A percentile compares a stretch with the other conserved stretches of the same genome.
These are phyloP conservation scores for Dillenia turbinata DNA, from an alignment of 164 flowering plant species.

Conservation along the genomic window DNA sequence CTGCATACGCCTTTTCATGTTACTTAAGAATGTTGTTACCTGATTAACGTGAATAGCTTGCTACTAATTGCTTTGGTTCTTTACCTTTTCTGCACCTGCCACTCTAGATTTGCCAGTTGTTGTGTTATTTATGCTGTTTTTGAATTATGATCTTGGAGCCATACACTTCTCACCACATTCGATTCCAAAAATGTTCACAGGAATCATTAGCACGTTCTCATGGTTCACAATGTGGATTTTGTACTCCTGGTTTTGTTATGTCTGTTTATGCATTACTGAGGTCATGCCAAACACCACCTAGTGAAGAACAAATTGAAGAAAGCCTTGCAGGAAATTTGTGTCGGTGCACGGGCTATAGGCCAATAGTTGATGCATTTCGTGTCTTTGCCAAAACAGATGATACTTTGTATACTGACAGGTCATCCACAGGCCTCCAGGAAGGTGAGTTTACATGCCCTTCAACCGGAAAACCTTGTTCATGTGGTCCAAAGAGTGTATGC, in stretches of 20 bases:
- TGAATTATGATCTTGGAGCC: not conserved
- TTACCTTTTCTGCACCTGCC: no score
- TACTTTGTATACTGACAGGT: slow-evolving; percentile 39
- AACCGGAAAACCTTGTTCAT: slow-evolving; percentile 92
- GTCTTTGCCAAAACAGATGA: slow-evolving; percentile 92
- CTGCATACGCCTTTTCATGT: no score
- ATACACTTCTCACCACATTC: not conserved
- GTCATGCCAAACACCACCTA: slow-evolving; percentile 63
- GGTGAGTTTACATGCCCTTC: slow-evolving; percentile 74
- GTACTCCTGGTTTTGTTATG: slow-evolving; percentile 98
- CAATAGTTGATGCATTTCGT: slow-evolving; percentile 91
- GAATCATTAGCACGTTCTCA: slow-evolving; percentile 77
- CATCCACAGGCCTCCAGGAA: slow-evolving; percentile 29
- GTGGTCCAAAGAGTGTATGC: slow-evolving; percentile 37
- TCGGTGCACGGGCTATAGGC: slow-evolving; percentile 98
- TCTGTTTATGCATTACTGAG: slow-evolving; percentile 92
- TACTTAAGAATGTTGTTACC: no score
- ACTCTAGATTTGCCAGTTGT: no score
- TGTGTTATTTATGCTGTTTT: no score
- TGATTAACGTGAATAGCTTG: no score
- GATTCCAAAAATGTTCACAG: slow-evolving; percentile 32
- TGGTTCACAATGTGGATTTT: slow-evolving; percentile 99
- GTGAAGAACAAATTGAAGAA: slow-evolving; percentile 90
- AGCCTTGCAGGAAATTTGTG: slow-evolving; percentile 92
- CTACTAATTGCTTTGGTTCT: no score